Evolutionary conservation across 2,329 filamentous ascomycete species (phyloP).

Genomic region (Aspergillus neoniger): DNA sequence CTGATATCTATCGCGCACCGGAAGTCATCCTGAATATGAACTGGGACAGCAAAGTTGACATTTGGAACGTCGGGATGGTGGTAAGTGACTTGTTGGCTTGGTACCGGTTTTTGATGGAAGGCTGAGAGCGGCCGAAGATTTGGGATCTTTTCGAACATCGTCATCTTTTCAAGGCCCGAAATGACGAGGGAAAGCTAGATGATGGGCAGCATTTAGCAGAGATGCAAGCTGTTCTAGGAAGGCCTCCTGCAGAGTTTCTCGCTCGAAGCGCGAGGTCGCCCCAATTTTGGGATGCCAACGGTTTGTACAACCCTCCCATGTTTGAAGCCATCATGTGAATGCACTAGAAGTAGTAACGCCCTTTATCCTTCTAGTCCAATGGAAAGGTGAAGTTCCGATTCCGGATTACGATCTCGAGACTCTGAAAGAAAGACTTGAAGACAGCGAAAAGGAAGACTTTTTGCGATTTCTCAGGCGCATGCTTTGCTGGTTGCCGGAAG

Average conservation of each 20-base stretch:
- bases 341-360: not conserved
- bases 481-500: conserved; percentile 16
- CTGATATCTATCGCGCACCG: conserved; percentile 31
- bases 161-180: conserved; percentile 18
- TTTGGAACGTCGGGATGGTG: conserved; percentile 34
- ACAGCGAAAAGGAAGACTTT: conserved; percentile 17
- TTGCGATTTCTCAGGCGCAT: conserved; percentile 17
- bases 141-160: conserved; percentile 23
- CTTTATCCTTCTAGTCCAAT: conserved; percentile 10
- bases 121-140: conserved; percentile 17
- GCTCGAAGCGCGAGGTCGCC: conserved; percentile 10
- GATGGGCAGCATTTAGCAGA: conserved; percentile 18
- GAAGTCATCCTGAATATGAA: conserved; percentile 33
- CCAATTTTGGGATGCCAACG: conserved; percentile 14
- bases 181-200: conserved; percentile 13
- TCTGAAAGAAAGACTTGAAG: conserved; percentile 14
- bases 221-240: conserved; percentile 10
- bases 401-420: conserved; percentile 15
- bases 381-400: conserved; percentile 14
- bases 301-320: conserved; percentile 1
- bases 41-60: conserved; percentile 33
- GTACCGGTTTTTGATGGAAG: not conserved
- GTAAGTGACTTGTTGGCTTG: conserved; percentile 13
- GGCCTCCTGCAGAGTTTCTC: conserved; percentile 13
- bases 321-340: not conserved